A percentile compares a stretch with the other conserved stretches of the same genome.
phyloP scores from a whole-genome alignment of 2,329 filamentous ascomycete species.

The Fusarium lyarnte region DNA sequence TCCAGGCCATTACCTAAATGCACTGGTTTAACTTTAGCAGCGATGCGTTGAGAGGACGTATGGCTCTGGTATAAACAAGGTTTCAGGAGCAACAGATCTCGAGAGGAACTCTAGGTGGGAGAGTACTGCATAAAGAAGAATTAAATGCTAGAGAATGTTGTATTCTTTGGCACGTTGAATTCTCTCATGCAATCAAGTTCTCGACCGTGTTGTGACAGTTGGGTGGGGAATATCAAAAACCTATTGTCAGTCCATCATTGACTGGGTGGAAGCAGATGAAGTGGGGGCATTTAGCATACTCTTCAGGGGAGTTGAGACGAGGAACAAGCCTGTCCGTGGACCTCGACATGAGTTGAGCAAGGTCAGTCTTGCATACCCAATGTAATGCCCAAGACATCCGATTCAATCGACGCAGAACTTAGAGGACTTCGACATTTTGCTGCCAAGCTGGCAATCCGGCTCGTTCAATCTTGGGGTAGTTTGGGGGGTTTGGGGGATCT shows the following conservation, averaged over 20 bases:
- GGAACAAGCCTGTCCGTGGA: neutral
- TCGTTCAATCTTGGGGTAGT: neutral
- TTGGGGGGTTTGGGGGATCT: neutral
- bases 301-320: neutral
- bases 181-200: neutral
- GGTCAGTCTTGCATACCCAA: no score
- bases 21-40: neutral
- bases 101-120: no score
- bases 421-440: neutral
- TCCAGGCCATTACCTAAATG: neutral
- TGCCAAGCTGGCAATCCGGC: neutral
- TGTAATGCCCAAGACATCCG: neutral
- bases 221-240: no score
- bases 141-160: neutral
- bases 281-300: neutral
- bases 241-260: neutral
- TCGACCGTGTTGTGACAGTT: neutral
- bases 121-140: neutral
- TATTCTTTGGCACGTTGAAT: neutral
- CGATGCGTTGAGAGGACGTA: neutral
- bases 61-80: neutral
- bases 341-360: no score
- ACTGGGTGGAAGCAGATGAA: neutral
- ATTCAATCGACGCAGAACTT: neutral
- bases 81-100: neutral